A percentile compares a stretch with the other conserved stretches of the same genome.
Evolutionary conservation across 148 eudicot genomes (phyloP).

Genomic region (Chenopodium formosanum): DNA sequence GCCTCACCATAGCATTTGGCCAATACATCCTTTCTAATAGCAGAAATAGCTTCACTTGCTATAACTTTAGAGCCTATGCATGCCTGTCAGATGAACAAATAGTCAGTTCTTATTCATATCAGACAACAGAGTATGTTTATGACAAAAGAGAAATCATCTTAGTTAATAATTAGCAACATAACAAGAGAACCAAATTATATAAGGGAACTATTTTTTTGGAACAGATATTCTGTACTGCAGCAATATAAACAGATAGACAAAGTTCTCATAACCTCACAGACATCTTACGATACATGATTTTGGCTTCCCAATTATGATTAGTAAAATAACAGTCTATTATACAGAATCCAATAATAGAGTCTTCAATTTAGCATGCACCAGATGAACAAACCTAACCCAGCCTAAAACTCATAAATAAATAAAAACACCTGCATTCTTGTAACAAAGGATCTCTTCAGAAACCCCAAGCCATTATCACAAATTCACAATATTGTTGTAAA

Average conservation of each 20-base stretch:
- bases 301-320: neutral
- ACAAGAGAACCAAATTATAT: neutral
- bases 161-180: neutral
- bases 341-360: neutral
- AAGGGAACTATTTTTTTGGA: neutral
- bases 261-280: neutral
- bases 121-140: neutral
- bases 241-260: neutral
- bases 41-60: conserved; percentile 94
- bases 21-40: conserved; percentile 91
- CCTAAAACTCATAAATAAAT: no score
- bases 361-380: neutral
- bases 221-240: neutral
- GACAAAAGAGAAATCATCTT: neutral
- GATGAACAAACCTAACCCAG: neutral
- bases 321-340: neutral
- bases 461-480: no score
- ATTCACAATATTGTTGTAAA: no score
- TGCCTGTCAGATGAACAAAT: conserved; percentile 51
- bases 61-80: conserved; percentile 93
- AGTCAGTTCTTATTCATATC: neutral
- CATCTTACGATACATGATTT: neutral
- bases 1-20: conserved; percentile 95
- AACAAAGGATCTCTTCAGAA: no score
- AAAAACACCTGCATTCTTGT: no score